Conservation (phyloP, 768 basidiomycete species). For the Trametopsis cervina region DNA sequence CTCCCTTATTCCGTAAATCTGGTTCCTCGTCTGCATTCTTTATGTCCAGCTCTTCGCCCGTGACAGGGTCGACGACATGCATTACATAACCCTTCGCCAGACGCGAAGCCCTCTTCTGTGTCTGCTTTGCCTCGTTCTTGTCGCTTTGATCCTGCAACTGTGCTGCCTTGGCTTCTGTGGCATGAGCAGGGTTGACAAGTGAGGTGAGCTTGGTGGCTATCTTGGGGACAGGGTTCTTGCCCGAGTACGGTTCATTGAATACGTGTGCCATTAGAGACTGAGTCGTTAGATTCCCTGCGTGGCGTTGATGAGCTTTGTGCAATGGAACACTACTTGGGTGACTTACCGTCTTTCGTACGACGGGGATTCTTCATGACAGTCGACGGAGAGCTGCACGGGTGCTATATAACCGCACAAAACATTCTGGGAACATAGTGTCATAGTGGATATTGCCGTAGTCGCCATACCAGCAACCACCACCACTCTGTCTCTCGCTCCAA, state of each 20-base stretch:
- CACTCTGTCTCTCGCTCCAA: too few species aligned
- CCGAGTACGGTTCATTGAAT: slow-evolving; percentile 24
- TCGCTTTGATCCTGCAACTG: slow-evolving; percentile 21
- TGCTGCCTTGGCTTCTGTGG: slow-evolving; percentile 25
- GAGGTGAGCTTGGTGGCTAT: slow-evolving; percentile 24
- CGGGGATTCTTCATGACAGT: not conserved
- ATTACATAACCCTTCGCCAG: slow-evolving; percentile 25
- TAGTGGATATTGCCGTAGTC: too few species aligned
- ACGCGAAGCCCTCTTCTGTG: slow-evolving; percentile 17
- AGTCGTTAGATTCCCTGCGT: not conserved
- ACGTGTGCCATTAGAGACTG: slow-evolving; percentile 21
- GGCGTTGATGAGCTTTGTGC: not conserved
- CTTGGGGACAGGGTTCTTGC: slow-evolving; percentile 27
- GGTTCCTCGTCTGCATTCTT: slow-evolving; percentile 34
- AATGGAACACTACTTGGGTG: not conserved
- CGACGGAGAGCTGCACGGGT: not conserved
- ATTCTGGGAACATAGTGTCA: too few species aligned
- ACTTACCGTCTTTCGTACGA: not conserved
- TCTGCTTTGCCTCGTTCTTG: slow-evolving; percentile 20
- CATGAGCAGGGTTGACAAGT: slow-evolving; percentile 24
- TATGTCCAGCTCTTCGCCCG: slow-evolving; percentile 41
- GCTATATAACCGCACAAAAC: not conserved
- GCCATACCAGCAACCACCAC: too few species aligned
- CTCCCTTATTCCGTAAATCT: slow-evolving; percentile 17
- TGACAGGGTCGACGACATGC: slow-evolving; percentile 41